Evolutionary conservation across 345 rosid genomes (phyloP).

Genomic region (Brassica nigra): DNA sequence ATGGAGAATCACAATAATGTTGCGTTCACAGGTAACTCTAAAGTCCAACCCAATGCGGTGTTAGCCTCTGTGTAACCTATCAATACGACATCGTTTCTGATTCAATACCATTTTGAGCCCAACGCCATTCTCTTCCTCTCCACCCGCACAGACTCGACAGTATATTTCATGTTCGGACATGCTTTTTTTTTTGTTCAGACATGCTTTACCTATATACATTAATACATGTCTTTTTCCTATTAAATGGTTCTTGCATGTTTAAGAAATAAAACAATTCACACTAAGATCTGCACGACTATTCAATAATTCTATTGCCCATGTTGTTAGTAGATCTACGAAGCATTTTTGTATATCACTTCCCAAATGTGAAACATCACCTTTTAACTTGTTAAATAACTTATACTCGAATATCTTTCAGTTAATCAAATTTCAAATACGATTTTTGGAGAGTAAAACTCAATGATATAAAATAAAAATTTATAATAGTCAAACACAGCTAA

Average conservation of each 20-base stretch:
- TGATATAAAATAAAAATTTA: too few species aligned
- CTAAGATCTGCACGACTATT: slow-evolving; percentile 4
- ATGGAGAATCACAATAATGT: slow-evolving; percentile 22
- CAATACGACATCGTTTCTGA: slow-evolving; percentile 24
- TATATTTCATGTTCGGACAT: background rate
- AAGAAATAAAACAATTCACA: slow-evolving; percentile 24
- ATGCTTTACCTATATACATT: background rate
- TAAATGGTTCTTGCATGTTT: background rate
- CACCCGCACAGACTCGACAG: background rate
- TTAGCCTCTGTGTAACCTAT: slow-evolving; percentile 26
- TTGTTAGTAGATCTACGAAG: slow-evolving; percentile 15
- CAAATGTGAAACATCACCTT: background rate
- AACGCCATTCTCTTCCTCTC: slow-evolving; percentile 10
- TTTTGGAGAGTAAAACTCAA: background rate
- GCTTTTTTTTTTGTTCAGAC: background rate
- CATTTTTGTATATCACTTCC: slow-evolving; percentile 1
- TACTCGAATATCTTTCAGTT: background rate
- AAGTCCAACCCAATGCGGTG: slow-evolving; percentile 16
- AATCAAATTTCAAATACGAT: background rate
- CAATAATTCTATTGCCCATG: background rate
- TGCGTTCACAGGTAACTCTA: slow-evolving; percentile 20
- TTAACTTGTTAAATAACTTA: background rate
- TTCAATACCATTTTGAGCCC: slow-evolving; percentile 34
- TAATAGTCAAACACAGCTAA: slow-evolving; percentile 6
- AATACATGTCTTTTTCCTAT: slow-evolving; percentile 9